Evolutionary conservation across 2,329 filamentous ascomycete genomes (phyloP).

Genomic region (Claviceps sorghi): DNA sequence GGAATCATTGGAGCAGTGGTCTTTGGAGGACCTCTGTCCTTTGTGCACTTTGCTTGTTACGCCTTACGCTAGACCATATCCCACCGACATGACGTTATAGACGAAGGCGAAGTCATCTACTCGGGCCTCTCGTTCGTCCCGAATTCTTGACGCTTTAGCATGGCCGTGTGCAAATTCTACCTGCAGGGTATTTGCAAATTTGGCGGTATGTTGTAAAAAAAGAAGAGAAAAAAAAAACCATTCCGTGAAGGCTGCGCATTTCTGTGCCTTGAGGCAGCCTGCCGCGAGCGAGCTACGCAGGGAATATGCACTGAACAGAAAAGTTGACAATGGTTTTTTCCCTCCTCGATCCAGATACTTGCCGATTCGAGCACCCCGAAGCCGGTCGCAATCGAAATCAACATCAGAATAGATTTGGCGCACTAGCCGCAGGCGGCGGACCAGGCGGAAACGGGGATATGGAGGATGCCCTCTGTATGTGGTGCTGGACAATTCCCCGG

Average conservation of each 20-base stretch:
- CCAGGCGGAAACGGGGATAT: slow-evolving; percentile 14
- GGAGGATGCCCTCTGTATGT: slow-evolving; percentile 12
- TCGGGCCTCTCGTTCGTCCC: slow-evolving; percentile 1
- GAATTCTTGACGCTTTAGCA: slow-evolving; percentile 10
- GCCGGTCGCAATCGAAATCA: slow-evolving; percentile 21
- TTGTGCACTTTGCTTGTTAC: background rate
- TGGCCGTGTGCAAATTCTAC: slow-evolving; percentile 33
- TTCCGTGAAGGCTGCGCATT: background rate
- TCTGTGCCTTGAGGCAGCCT: background rate
- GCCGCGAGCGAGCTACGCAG: background rate
- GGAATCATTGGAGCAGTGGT: background rate
- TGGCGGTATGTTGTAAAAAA: slow-evolving; percentile 20
- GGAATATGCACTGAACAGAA: background rate
- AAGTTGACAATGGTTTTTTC: background rate
- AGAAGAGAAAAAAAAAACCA: too few species aligned
- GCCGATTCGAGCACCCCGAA: slow-evolving; percentile 39
- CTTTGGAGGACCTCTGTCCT: too few species aligned
- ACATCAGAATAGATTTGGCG: slow-evolving; percentile 42
- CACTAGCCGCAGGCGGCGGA: slow-evolving; percentile 20
- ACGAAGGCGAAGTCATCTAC: background rate
- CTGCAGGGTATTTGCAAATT: slow-evolving; percentile 37
- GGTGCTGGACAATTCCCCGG: background rate
- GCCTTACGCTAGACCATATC: background rate
- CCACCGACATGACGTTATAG: slow-evolving; percentile 5
- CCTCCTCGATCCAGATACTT: slow-evolving; percentile 30